Conservation (phyloP, 192 early-diverging fungal genomes). For the Coemansia sp. region DNA sequence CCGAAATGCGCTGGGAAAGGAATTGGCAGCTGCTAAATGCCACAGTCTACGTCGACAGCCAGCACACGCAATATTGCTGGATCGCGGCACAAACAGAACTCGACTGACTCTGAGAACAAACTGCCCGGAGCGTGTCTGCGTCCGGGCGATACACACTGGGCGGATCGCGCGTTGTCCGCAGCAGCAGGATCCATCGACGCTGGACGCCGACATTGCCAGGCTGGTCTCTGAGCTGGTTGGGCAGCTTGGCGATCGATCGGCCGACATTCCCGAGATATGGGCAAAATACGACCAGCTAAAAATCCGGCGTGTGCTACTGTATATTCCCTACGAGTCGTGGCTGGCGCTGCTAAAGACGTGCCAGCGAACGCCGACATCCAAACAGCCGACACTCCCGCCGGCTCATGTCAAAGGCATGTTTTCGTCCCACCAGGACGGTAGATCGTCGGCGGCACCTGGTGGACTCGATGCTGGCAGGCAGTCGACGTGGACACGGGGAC, state of each 20-base stretch:
- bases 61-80: not conserved
- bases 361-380: slow-evolving; percentile 15
- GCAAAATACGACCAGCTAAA: slow-evolving; percentile 39
- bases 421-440: not conserved
- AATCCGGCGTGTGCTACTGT: slow-evolving; percentile 31
- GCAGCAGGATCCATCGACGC: not conserved
- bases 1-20: not conserved
- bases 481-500: slow-evolving; percentile 15
- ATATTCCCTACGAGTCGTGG: slow-evolving; percentile 43
- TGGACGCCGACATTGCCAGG: slow-evolving; percentile 17
- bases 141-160: not conserved
- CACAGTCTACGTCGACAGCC: not conserved
- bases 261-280: slow-evolving; percentile 21
- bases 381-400: not conserved
- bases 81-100: not conserved
- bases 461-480: not conserved
- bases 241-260: slow-evolving; percentile 8
- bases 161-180: not conserved
- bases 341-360: slow-evolving; percentile 22
- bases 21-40: not conserved
- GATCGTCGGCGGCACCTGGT: not conserved
- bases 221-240: slow-evolving; percentile 14
- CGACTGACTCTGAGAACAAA: too few species aligned
- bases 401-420: not conserved
- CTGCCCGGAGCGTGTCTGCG: too few species aligned